Base-by-base conservation (phyloP, 306 rosid genomes). In the Lathyrus aphaca region DNA sequence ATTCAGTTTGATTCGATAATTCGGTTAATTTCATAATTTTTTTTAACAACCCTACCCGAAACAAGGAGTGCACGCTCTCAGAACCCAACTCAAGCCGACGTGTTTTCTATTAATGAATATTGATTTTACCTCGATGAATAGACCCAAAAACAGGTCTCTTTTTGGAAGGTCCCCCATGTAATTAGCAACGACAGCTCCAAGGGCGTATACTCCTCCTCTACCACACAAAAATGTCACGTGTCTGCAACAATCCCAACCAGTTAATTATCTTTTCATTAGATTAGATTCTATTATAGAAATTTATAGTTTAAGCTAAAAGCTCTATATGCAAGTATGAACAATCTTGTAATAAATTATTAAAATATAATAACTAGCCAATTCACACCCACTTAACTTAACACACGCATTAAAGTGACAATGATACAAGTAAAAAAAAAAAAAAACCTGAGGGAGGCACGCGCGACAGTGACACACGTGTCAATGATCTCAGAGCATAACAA, bases 161-260 rank as follows among this genome's bases (percentile, higher is more conserved):
- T 75, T 93, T 76, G 8, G 80, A 32, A 45, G 82, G 84, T 90
- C 87, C 76, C 87, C 88, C 79, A 78, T 81, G 68, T 69, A 82
- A 71, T 82, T 73, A 32, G 98, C 92, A 57, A 83, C 96, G 21
- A 88, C 93, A 6, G 96, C 86, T 38, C 98, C 98, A 75, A 90
- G 77, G 1, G 93, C 91, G 25, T 80, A 88, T 3, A 85, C 66
- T 15, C 96, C 98, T 61, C 91, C 96, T 83, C 89, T 82, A 12
- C 98, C 98, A 15, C 98, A 85, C 48, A 93, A 81, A 81, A 93
- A 93, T 0, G 96, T 86, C 87, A 88, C 82, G 42, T 88, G 87
- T 86, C 98, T 93, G 87, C 30, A 39, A 77, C 76, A 53, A 21
- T 30, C 11, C 32, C 5, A 39, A 4, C 8, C 6, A 6, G 4